A percentile compares a stretch with the other conserved stretches of the same genome.
Evolutionary conservation across 352 stramenopile genomes (phyloP).

Genomic region (Phytophthora pistaciae): DNA sequence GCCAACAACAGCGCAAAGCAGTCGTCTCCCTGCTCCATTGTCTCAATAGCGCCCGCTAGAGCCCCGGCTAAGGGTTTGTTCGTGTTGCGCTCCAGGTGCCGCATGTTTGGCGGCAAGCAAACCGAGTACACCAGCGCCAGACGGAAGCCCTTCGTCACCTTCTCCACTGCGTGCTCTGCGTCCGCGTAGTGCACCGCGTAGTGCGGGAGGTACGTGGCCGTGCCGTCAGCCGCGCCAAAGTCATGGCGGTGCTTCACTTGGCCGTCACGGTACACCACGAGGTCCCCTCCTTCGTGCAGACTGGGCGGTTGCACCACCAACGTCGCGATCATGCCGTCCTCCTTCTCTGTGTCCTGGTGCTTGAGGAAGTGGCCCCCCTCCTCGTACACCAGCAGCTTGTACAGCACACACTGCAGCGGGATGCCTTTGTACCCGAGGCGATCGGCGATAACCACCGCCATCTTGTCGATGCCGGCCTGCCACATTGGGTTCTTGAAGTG

Average conservation of each 20-base stretch:
- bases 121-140: slow-evolving; percentile 31
- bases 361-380: slow-evolving; percentile 44
- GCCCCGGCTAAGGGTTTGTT: not conserved
- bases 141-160: slow-evolving; percentile 24
- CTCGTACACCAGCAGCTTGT: not conserved
- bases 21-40: not conserved
- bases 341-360: not conserved
- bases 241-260: not conserved
- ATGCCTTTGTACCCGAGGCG: not conserved
- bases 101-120: slow-evolving; percentile 23
- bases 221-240: slow-evolving; percentile 1
- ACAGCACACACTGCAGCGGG: not conserved
- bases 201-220: slow-evolving; percentile 6
- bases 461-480: not conserved
- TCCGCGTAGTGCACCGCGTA: slow-evolving; percentile 35
- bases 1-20: not conserved
- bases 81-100: not conserved
- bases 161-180: slow-evolving; percentile 21
- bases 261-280: not conserved
- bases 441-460: not conserved
- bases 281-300: not conserved
- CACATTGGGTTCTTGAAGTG: not conserved
- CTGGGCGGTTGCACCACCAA: not conserved
- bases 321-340: not conserved
- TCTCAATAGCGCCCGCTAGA: not conserved